These are phyloP conservation scores for Oenanthe javanica DNA, from an alignment of 140 eudicot genomes.

Conservation along the genomic window DNA sequence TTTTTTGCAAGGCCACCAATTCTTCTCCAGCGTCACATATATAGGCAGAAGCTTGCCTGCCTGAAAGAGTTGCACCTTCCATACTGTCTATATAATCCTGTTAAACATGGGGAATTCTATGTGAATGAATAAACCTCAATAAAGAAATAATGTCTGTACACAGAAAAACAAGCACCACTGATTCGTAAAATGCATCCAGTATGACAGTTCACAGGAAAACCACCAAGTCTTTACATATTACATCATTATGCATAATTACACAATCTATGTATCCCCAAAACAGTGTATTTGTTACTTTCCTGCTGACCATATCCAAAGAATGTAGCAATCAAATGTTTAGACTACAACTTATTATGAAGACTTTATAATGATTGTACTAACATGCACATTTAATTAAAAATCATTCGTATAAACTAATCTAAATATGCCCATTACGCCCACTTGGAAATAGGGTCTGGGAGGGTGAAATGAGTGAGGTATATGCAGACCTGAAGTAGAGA, in stretches of 20 bases:
- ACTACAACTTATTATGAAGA: not conserved
- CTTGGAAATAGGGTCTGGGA: not conserved
- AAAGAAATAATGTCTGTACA: not conserved
- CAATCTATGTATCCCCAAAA: not conserved
- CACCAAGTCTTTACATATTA: not conserved
- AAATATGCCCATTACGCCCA: not conserved
- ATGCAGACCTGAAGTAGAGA: not conserved
- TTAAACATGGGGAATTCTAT: not conserved
- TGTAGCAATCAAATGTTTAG: not conserved
- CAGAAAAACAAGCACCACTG: not conserved
- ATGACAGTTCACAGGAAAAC: not conserved
- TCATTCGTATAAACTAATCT: not conserved
- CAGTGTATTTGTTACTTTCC: not conserved
- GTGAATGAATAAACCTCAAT: not conserved
- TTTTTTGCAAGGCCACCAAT: slow-evolving; percentile 42
- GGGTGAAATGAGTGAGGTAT: too few relatives aligned
- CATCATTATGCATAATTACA: not conserved
- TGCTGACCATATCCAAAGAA: not conserved
- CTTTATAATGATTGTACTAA: not conserved
- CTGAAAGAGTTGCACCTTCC: slow-evolving; percentile 98
- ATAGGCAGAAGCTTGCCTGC: slow-evolving; percentile 84
- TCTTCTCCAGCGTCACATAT: slow-evolving; percentile 91
- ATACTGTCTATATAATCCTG: slow-evolving; percentile 98
- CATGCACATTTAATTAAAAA: not conserved
- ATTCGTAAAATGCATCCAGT: not conserved